Evolutionary conservation across 768 basidiomycete genomes (phyloP).

Genomic region (Tulasnella sp.): DNA sequence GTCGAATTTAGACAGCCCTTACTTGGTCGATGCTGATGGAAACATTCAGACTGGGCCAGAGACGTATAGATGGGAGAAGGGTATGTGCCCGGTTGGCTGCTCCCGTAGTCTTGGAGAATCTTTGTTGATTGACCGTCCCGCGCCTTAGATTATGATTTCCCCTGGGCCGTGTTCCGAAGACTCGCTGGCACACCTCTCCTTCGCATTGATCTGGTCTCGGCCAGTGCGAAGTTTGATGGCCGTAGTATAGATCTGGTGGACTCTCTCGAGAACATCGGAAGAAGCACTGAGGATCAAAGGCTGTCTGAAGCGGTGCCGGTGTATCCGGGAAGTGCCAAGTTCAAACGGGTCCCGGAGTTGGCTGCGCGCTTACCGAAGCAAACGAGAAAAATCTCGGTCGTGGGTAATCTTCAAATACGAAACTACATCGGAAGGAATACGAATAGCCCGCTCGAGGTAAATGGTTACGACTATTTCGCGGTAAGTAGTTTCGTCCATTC

Average conservation of each 20-base stretch:
- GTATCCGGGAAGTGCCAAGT: no score
- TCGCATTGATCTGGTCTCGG: constrained; percentile 27
- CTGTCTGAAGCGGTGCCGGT: neutral
- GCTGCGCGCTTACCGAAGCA: neutral
- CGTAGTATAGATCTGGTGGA: neutral
- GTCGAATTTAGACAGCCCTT: neutral
- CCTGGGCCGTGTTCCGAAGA: constrained; percentile 13
- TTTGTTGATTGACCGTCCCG: neutral
- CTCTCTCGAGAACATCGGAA: neutral
- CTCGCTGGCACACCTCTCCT: constrained; percentile 29
- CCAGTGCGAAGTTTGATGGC: neutral
- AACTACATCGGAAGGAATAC: neutral
- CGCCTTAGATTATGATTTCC: neutral
- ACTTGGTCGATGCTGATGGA: constrained; percentile 5
- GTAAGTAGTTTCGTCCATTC: neutral
- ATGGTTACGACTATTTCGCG: neutral
- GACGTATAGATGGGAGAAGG: neutral
- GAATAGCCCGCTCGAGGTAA: neutral
- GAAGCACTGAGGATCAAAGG: neutral
- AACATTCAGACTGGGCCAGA: neutral
- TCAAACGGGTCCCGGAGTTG: neutral
- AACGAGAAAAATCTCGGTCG: neutral
- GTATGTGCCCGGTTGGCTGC: neutral
- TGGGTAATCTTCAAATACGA: neutral
- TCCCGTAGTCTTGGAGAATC: neutral